A percentile compares a stretch with the other conserved stretches of the same genome.
Evolutionary conservation across 805 yeast genomes (phyloP).

Genomic region (Metschnikowia reukaufii): DNA sequence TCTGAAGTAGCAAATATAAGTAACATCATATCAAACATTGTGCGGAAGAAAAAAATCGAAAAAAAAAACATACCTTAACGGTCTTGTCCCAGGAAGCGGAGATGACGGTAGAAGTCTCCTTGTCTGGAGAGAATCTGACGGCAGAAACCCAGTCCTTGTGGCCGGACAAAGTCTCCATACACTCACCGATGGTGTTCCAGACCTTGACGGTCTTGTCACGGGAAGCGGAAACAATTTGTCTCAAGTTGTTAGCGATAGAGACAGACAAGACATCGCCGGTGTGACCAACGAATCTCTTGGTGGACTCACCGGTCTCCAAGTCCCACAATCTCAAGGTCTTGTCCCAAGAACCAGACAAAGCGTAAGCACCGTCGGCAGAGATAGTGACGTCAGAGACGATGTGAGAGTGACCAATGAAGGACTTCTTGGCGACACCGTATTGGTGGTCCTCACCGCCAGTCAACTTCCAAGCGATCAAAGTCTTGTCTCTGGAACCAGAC

Average conservation of each 20-base stretch:
- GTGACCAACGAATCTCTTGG: constrained; percentile 98
- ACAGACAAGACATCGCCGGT: constrained; percentile 95
- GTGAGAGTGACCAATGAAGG: constrained; percentile 98
- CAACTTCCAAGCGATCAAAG: constrained; percentile 97
- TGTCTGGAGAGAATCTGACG: constrained; percentile 94
- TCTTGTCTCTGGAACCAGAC: constrained; percentile 99
- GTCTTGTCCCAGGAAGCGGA: constrained; percentile 99
- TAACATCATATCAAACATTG: constrained; percentile 58
- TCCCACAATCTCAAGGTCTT: constrained; percentile 99
- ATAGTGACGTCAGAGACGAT: constrained; percentile 97
- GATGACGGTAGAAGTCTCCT: constrained; percentile 70
- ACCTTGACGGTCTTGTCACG: constrained; percentile 98
- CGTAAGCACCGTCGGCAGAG: constrained; percentile 97
- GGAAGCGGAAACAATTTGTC: constrained; percentile 98
- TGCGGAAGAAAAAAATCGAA: constrained; percentile 42
- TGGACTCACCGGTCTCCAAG: constrained; percentile 88
- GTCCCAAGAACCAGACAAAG: constrained; percentile 99
- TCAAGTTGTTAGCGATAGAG: constrained; percentile 92
- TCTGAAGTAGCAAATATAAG: constrained; percentile 99
- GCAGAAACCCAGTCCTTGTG: constrained; percentile 99
- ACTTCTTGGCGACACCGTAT: constrained; percentile 97
- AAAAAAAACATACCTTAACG: constrained; percentile 84
- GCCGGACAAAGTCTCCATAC: constrained; percentile 90
- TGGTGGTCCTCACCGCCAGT: constrained; percentile 87
- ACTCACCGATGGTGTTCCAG: constrained; percentile 98